A percentile compares a stretch with the other conserved stretches of the same genome.
Conservation (phyloP, 2,329 filamentous ascomycete species). For the Laburnicola sp. region DNA sequence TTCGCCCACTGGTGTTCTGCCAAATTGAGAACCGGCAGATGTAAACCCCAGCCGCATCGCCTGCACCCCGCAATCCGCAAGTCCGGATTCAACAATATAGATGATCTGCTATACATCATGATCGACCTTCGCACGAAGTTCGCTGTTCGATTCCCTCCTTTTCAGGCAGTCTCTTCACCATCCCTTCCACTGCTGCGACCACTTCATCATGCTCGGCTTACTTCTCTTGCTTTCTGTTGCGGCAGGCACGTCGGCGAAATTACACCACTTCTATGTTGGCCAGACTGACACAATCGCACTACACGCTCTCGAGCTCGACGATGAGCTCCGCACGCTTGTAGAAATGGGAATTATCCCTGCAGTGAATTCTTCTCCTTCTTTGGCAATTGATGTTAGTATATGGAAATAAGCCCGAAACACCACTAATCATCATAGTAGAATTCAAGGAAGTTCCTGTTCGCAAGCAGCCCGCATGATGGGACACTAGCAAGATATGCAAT, state of each 20-base stretch:
- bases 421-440: conserved; percentile 11
- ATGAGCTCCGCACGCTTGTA: conserved; percentile 13
- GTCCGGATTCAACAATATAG: neutral
- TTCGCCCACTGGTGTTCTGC: conserved; percentile 15
- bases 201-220: conserved; percentile 12
- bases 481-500: conserved; percentile 23
- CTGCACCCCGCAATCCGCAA: conserved; percentile 22
- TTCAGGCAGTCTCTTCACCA: neutral
- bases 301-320: conserved; percentile 22
- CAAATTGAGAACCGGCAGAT: conserved; percentile 16
- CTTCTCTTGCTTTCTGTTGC: conserved; percentile 12
- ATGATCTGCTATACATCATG: conserved; percentile 6
- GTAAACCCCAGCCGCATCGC: conserved; percentile 11
- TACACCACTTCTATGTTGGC: conserved; percentile 27
- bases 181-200: no score
- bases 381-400: conserved; percentile 25
- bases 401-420: neutral
- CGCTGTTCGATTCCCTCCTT: neutral
- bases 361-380: conserved; percentile 19
- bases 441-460: conserved; percentile 23
- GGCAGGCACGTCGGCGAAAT: conserved; percentile 1
- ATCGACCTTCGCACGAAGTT: neutral
- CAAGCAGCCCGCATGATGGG: conserved; percentile 22
- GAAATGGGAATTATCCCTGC: conserved; percentile 18
- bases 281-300: conserved; percentile 17